Conservation (phyloP, 208 protist species). For the Naegleria lovaniensis region DNA sequence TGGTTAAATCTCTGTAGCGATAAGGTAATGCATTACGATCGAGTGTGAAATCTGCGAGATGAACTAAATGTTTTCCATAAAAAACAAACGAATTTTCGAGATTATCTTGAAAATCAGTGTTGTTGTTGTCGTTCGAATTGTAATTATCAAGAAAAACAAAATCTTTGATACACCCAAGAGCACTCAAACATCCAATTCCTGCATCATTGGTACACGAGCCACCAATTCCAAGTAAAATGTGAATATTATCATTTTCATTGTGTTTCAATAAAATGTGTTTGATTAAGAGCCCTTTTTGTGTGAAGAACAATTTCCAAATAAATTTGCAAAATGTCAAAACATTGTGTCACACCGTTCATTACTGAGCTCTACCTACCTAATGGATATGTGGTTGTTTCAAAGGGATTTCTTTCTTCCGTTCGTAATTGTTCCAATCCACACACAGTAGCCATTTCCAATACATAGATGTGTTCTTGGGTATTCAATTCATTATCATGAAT, state of each 20-base stretch:
- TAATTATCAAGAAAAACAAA: neutral
- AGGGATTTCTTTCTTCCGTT: neutral
- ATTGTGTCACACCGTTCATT: neutral
- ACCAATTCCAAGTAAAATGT: neutral
- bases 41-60: neutral
- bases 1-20: neutral
- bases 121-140: neutral
- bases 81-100: neutral
- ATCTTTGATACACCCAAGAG: neutral
- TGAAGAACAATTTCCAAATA: neutral
- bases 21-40: neutral
- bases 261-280: neutral
- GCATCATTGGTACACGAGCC: constrained; percentile 20
- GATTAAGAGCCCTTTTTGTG: neutral
- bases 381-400: neutral
- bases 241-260: neutral
- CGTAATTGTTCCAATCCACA: neutral
- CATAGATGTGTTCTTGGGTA: neutral
- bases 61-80: neutral
- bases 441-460: neutral
- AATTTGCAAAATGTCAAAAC: neutral
- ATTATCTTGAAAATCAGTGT: neutral
- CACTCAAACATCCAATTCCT: neutral
- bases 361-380: neutral
- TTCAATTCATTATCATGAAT: neutral